Evolutionary conservation across 805 yeast species (phyloP), one percentile per base, ranked within the genome.

Genomic region (Lachancea kluyveri): DNA sequence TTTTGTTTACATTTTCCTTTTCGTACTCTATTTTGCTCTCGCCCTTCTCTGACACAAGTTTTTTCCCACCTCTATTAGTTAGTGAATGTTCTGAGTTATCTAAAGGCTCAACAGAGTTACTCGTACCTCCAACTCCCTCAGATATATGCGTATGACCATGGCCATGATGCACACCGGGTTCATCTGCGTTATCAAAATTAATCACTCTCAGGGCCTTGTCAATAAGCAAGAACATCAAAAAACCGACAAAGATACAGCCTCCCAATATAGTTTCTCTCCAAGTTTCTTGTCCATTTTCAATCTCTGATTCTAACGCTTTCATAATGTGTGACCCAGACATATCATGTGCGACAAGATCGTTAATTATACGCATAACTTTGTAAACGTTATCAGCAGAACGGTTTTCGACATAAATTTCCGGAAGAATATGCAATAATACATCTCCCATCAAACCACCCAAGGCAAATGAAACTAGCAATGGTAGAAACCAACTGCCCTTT

Each of bases 391-490:
- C 60, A 4, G 50, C 50, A 32, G 63, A 63, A 29, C 61, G 70
- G 26, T 59, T 75, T 8, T 79, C 77, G 6, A 70, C 59, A 42
- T 76, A 78, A 1, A 77, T 71, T 46, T 78, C 82, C 3, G 92
- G 92, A 28, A 82, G 55, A 37, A 82, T 49, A 53, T 82, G 92
- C 26, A 81, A 52, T 40, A 82, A 78, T 1, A 80, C 75, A 50
- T 81, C 90, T 26, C 90, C 90, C 21, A 82, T 57, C 22, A 82
- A 59, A 1, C 88, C 83, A 26, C 92, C 92, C 28, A 77, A 69
- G 9, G 90, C 88, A 59, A 82, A 80, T 26, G 84, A 65, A 1
- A 80, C 83, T 34, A 81, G 54, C 16, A 71, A 50, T 7, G 74
- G 62, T 21, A 79, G 57, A 19, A 41, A 13, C 10, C 24, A n/a